Percentiles rank a stretch among this genome's conserved stretches.
Conservation (phyloP, 805 yeast species). For the Ogataea corticis region DNA sequence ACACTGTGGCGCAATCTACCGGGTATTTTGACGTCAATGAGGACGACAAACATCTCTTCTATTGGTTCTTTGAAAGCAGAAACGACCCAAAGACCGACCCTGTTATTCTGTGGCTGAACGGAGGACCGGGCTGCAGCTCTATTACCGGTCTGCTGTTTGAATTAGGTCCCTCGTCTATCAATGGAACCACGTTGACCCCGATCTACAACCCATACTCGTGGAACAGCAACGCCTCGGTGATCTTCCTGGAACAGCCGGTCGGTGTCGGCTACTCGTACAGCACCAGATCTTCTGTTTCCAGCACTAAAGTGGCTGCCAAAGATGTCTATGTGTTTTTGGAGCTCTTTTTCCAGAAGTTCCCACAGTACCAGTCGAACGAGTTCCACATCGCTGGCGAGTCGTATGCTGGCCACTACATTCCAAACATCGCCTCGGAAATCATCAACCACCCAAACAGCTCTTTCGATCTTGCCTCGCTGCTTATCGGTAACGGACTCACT, state of each 20-base stretch:
- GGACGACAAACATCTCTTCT: conserved; percentile 78
- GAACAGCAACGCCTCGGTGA: conserved; percentile 83
- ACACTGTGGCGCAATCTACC: conserved; percentile 76
- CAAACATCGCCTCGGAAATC: conserved; percentile 83
- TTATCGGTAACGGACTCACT: conserved; percentile 91
- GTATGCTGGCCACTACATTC: conserved; percentile 93
- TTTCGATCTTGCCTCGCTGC: conserved; percentile 70
- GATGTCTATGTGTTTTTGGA: conserved; percentile 80
- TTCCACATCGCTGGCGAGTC: conserved; percentile 94
- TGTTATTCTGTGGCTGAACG: conserved; percentile 84
- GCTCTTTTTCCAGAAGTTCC: conserved; percentile 75
- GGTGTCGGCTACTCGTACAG: conserved; percentile 75
- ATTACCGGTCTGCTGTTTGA: conserved; percentile 85
- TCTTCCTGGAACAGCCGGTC: conserved; percentile 87
- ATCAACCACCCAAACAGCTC: conserved; percentile 55
- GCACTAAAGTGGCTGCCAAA: conserved; percentile 79
- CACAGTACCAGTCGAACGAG: conserved; percentile 49
- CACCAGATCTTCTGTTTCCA: conserved; percentile 50
- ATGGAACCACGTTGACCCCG: conserved; percentile 58
- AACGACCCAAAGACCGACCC: conserved; percentile 88
- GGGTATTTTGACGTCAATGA: conserved; percentile 75
- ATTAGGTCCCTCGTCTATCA: conserved; percentile 75
- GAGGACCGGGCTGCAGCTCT: conserved; percentile 95
- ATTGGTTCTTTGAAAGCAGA: conserved; percentile 83
- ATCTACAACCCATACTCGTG: conserved; percentile 74